Base-by-base conservation (phyloP, 257 asterid genomes). In the Gardenia jasminoides region DNA sequence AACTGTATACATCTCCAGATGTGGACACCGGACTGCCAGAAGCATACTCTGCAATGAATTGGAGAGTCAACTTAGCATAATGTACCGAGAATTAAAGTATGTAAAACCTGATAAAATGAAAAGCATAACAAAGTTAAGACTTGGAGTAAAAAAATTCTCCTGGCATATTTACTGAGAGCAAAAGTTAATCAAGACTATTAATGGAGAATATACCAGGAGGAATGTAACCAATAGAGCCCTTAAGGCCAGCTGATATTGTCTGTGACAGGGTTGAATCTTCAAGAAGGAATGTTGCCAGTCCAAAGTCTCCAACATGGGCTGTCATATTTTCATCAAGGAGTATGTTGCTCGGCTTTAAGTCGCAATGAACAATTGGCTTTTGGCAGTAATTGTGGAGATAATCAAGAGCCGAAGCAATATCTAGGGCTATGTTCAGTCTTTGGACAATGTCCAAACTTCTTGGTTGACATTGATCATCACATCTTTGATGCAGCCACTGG, bases 1-100 rank as follows among this genome's bases (percentile, higher is more conserved):
- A 85, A 78, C 87, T 87, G 80, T 87, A 87, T 43, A 85, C 84
- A 67, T 87, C 90, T 69, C 88, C 90, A 50, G 17, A 72, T 46
- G 84, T 48, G 2, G 91, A 81, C 47, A 66, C 77, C 8, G 72
- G 72, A 10, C 77, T 8, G n/a, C 89, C 86, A 33, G 43, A 65
- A 36, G 41, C 89, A 24, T 87, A 87, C 70, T 85, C 91, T 87
- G 83, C 68, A 74, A 43, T 70, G 20, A 7, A 78, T 28, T 11
- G 22, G 65, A n/a, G 17, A 20, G 52, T 52, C 12, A 66, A 54
- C 44, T 81, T 22, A 26, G 50, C 15, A 26, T 28, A 12, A 30
- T 28, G 20, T 75, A 61, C 6, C 2, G 6, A n/a, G 48, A 31
- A 31, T 17, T 26, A 22, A n/a, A 17, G 50, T 30, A 73, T 16